These are phyloP conservation scores for Pistacia vera DNA, from an alignment of 345 rosid species.

Conservation along the genomic window DNA sequence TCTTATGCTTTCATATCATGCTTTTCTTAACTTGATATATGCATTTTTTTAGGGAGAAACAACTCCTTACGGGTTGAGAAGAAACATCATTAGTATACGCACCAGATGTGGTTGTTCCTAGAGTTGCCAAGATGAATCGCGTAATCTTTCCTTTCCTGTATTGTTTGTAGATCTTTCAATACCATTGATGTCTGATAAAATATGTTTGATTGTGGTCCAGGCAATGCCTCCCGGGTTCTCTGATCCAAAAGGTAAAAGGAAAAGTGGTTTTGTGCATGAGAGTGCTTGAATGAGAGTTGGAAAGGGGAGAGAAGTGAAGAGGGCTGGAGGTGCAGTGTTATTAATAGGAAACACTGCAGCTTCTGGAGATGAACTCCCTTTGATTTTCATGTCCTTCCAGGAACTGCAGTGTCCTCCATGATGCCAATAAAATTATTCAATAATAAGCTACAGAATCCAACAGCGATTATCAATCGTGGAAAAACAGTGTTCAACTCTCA, in stretches of 20 bases:
- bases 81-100: slow-evolving; percentile 60
- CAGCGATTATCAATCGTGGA: slow-evolving; percentile 47
- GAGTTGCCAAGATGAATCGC: slow-evolving; percentile 43
- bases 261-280: slow-evolving; percentile 79
- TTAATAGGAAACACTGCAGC: slow-evolving; percentile 52
- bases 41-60: slow-evolving; percentile 56
- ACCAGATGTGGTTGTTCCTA: slow-evolving; percentile 49
- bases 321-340: slow-evolving; percentile 83
- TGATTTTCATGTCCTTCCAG: slow-evolving; percentile 71
- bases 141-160: slow-evolving; percentile 28
- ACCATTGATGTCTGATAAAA: too few species aligned
- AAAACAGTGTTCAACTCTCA: slow-evolving; percentile 41
- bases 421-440: slow-evolving; percentile 39
- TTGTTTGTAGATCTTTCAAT: too few species aligned
- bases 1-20: background rate
- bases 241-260: slow-evolving; percentile 60
- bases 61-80: slow-evolving; percentile 43
- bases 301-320: slow-evolving; percentile 78
- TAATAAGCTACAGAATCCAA: slow-evolving; percentile 67
- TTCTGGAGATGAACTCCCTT: slow-evolving; percentile 30
- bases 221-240: slow-evolving; percentile 72
- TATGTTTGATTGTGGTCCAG: slow-evolving; percentile 26
- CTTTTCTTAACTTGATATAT: background rate
- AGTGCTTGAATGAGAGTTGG: slow-evolving; percentile 53
- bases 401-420: slow-evolving; percentile 38